These are phyloP conservation scores for Irpex sp. DNA, from an alignment of 1,284 basidiomycete genomes.

Conservation along the genomic window DNA sequence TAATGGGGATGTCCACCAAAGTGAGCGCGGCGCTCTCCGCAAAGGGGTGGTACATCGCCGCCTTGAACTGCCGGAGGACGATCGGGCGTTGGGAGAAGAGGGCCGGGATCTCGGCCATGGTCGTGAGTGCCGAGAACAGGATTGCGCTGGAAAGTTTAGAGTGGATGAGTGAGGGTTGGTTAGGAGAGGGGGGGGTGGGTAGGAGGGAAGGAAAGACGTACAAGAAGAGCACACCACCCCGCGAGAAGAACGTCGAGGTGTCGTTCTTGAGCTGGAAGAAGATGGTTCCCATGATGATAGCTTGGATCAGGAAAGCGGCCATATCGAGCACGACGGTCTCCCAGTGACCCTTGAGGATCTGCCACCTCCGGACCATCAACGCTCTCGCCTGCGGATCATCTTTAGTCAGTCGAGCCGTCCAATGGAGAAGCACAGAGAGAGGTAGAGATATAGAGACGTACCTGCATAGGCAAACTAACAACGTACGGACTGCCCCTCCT, in stretches of 20 bases:
- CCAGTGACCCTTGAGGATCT: conserved; percentile 61
- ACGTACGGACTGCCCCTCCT: conserved; percentile 28
- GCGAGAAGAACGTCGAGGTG: conserved; percentile 73
- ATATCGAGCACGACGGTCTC: conserved; percentile 35
- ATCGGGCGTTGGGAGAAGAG: conserved; percentile 74
- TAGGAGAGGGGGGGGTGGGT: not conserved
- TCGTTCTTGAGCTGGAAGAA: conserved; percentile 62
- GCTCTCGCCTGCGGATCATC: not conserved
- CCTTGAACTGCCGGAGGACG: conserved; percentile 54
- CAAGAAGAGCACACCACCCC: conserved; percentile 79
- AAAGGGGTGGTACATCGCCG: conserved; percentile 65
- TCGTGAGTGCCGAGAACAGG: conserved; percentile 48
- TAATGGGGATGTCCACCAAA: conserved; percentile 68
- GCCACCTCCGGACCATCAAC: conserved; percentile 61
- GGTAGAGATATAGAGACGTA: conserved; percentile 30
- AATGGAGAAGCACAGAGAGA: conserved; percentile 17
- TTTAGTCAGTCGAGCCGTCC: not conserved
- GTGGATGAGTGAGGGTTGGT: not conserved
- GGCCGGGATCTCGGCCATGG: conserved; percentile 74
- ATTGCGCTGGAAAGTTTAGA: conserved; percentile 35
- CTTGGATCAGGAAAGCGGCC: conserved; percentile 14
- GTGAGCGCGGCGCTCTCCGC: conserved; percentile 66
- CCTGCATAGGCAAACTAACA: conserved; percentile 46
- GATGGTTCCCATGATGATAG: conserved; percentile 51
- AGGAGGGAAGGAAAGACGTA: conserved; percentile 25